These are phyloP conservation scores for Blastosporella zonata DNA, from an alignment of 1,284 basidiomycete species.

Conservation along the genomic window DNA sequence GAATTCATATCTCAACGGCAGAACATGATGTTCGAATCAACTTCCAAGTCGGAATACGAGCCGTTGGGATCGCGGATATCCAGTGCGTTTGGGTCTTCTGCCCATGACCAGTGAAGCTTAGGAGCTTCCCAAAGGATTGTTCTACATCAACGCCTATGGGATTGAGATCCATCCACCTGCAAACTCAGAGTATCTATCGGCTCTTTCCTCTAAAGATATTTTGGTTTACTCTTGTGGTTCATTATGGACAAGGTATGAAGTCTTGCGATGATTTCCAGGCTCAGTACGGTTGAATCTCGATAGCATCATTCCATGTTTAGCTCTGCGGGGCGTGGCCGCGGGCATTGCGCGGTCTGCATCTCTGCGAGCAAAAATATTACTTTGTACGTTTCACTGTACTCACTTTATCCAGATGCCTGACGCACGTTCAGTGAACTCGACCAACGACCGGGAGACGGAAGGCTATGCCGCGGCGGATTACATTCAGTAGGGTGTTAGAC, in stretches of 20 bases:
- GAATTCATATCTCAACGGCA: slow-evolving; percentile 42
- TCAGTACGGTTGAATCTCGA: slow-evolving; percentile 4
- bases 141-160: slow-evolving; percentile 93
- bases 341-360: slow-evolving; percentile 75
- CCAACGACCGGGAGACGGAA: slow-evolving; percentile 89
- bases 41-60: slow-evolving; percentile 51
- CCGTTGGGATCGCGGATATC: slow-evolving; percentile 63
- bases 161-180: slow-evolving; percentile 88
- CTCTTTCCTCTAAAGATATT: slow-evolving; percentile 62
- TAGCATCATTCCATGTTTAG: slow-evolving; percentile 89
- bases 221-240: slow-evolving; percentile 92
- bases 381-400: slow-evolving; percentile 54
- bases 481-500: slow-evolving; percentile 49
- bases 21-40: slow-evolving; percentile 70
- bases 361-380: slow-evolving; percentile 79
- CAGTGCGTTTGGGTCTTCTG: slow-evolving; percentile 43
- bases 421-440: slow-evolving; percentile 69
- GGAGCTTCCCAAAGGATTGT: slow-evolving; percentile 54
- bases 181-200: slow-evolving; percentile 76
- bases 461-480: slow-evolving; percentile 87
- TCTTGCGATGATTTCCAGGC: not conserved
- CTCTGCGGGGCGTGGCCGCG: slow-evolving; percentile 77
- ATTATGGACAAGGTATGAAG: slow-evolving; percentile 82
- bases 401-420: slow-evolving; percentile 11
- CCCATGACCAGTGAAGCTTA: slow-evolving; percentile 2